Evolutionary conservation across 2,329 filamentous ascomycete species (phyloP).

Genomic region (Phaeosphaeriaceae sp.): DNA sequence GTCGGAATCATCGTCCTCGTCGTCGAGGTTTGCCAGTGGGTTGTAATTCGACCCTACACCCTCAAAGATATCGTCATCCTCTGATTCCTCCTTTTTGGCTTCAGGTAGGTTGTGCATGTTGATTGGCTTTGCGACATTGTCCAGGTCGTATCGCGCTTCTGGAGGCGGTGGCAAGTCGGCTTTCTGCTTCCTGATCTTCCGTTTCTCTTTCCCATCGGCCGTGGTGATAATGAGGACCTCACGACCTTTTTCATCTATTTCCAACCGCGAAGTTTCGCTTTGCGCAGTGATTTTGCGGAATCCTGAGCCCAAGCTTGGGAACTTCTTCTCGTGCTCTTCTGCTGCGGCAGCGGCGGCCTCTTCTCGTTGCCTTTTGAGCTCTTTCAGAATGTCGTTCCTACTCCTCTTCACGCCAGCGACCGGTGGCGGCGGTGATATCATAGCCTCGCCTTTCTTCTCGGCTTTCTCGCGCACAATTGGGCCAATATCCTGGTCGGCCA

Average conservation of each 20-base stretch:
- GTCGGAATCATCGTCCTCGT: conserved; percentile 50
- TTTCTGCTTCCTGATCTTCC: conserved; percentile 64
- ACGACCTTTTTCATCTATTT: conserved; percentile 61
- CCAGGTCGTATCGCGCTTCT: conserved; percentile 53
- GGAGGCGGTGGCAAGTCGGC: conserved; percentile 38
- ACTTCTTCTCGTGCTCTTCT: conserved; percentile 47
- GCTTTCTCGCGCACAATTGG: conserved; percentile 67
- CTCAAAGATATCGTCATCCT: conserved; percentile 68
- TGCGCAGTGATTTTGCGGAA: conserved; percentile 61
- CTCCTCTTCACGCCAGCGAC: conserved; percentile 59
- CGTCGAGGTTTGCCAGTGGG: conserved; percentile 61
- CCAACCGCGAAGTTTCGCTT: conserved; percentile 61
- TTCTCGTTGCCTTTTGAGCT: conserved; percentile 63
- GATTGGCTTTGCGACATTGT: conserved; percentile 55
- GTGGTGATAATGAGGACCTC: conserved; percentile 67
- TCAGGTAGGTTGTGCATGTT: conserved; percentile 46
- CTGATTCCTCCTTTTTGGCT: conserved; percentile 51
- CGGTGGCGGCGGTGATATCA: conserved; percentile 47
- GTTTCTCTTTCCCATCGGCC: conserved; percentile 66
- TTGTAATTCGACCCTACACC: conserved; percentile 67
- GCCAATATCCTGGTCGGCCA: conserved; percentile 72
- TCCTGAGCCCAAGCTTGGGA: conserved; percentile 59
- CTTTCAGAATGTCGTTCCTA: conserved; percentile 65
- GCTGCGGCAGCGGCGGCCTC: conserved; percentile 53
- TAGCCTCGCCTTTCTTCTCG: conserved; percentile 62